Base-by-base conservation (phyloP, 768 basidiomycete genomes). In the Termitomyces sp. region DNA sequence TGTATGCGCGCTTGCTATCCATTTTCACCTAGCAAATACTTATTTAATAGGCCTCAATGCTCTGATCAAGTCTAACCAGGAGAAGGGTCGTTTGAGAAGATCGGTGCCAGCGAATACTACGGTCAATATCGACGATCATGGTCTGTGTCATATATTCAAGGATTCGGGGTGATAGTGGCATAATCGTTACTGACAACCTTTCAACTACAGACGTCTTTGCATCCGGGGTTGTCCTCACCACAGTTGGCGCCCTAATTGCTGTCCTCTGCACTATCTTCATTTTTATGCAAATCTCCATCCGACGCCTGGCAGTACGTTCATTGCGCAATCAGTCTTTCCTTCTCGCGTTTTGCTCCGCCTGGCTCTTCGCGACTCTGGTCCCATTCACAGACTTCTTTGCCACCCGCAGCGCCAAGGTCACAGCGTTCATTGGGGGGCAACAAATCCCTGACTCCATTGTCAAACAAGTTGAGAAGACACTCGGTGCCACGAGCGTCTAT, bases 401-500 rank as follows among this genome's bases (percentile, higher is more conserved):
- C 22, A 82, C 67, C 56, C 74, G 74, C 40, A 65, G 67, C n/a
- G 80, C 76, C n/a, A 67, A 72, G 53, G 73, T 85, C 55, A 63
- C 69, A 12, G 82, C 81, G 5, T 72, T 69, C 49, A 59, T 85
- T 58, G 72, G 68, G 5, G 69, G 68, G 14, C 44, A 71, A 1
- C 63, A 66, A 44, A 57, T 87, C 10, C 74, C 80, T 9, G 65
- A 66, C 9, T 39, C 63, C 5, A 37, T 75, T 16, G 65, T 87
- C 47, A 67, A 77, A 62, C 59, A 55, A 22, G 66, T 73, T 18
- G 75, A 78, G 63, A 46, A 60, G 9, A 34, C 64, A n/a, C 65
- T 79, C 5, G 79, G 80, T 16, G 60, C 73, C 30, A 76, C 77
- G 22, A 68, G 74, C 13, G 67, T 74, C 2, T 85, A 84, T 64